These are phyloP conservation scores for Arctostaphylos glauca DNA, from an alignment of 148 eudicot species.

Conservation along the genomic window DNA sequence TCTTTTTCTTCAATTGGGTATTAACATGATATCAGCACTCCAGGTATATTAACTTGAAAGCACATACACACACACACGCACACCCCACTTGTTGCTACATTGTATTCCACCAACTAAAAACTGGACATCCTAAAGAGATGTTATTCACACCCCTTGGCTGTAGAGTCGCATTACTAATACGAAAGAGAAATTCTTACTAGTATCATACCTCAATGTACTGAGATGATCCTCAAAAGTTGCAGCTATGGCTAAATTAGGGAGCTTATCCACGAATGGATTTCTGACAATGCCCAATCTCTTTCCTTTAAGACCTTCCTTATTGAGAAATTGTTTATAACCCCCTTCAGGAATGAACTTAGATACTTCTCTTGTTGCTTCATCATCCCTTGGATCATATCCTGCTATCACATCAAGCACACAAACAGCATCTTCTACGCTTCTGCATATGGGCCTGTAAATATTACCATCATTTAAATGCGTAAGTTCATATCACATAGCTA, in stretches of 20 bases:
- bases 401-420: conserved; percentile 42
- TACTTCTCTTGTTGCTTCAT: conserved; percentile 35
- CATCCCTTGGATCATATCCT: conserved; percentile 39
- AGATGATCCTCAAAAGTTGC: conserved; percentile 33
- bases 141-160: neutral
- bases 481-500: neutral
- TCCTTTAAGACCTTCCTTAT: conserved; percentile 38
- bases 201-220: conserved; percentile 31
- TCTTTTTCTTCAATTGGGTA: conserved; percentile 18
- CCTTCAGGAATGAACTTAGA: conserved; percentile 40
- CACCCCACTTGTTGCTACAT: neutral
- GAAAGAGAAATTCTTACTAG: neutral
- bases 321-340: conserved; percentile 48
- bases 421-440: conserved; percentile 52
- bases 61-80: neutral
- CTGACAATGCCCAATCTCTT: conserved; percentile 47
- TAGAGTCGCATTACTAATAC: neutral
- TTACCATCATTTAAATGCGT: neutral
- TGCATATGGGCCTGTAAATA: conserved; percentile 36
- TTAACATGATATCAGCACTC: neutral
- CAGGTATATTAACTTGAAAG: neutral
- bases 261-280: conserved; percentile 27
- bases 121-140: neutral
- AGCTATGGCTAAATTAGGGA: neutral
- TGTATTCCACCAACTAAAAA: neutral